phyloP scores from a whole-genome alignment of 2,329 filamentous ascomycete genomes.

The Stagonosporopsis rhizophila region DNA sequence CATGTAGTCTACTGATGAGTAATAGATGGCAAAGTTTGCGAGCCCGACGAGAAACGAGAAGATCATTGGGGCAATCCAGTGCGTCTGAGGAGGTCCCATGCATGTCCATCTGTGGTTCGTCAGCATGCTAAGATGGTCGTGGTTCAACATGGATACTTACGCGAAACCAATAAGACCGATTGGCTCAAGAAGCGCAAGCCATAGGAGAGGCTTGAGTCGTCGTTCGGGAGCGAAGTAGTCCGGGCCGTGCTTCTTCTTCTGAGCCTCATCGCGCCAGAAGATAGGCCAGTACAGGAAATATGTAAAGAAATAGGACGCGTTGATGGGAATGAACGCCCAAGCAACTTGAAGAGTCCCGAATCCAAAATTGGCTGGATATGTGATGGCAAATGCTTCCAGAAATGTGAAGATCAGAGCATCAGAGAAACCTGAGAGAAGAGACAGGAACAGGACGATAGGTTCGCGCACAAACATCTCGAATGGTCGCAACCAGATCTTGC shows the following conservation, averaged over 20 bases:
- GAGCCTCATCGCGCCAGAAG: slow-evolving; percentile 52
- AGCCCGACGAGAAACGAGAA: slow-evolving; percentile 72
- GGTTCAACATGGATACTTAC: background rate
- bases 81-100: slow-evolving; percentile 63
- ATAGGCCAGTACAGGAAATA: slow-evolving; percentile 66
- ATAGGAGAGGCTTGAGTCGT: slow-evolving; percentile 70
- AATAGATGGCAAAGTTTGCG: slow-evolving; percentile 73
- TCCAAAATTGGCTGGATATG: slow-evolving; percentile 68
- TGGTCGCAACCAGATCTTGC: slow-evolving; percentile 56
- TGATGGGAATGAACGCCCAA: slow-evolving; percentile 61
- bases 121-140: background rate
- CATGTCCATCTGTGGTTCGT: slow-evolving; percentile 60
- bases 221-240: slow-evolving; percentile 64
- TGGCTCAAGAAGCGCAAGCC: slow-evolving; percentile 63
- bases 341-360: slow-evolving; percentile 66
- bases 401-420: slow-evolving; percentile 81
- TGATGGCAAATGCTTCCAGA: slow-evolving; percentile 71
- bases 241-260: slow-evolving; percentile 45
- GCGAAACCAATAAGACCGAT: slow-evolving; percentile 75
- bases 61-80: slow-evolving; percentile 73
- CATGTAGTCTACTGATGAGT: slow-evolving; percentile 81
- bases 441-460: slow-evolving; percentile 74
- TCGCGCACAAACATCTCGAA: slow-evolving; percentile 76
- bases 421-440: slow-evolving; percentile 75
- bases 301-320: slow-evolving; percentile 68